phyloP scores from a whole-genome alignment of 805 yeast genomes.

The Saccharomycopsis fodiens region DNA sequence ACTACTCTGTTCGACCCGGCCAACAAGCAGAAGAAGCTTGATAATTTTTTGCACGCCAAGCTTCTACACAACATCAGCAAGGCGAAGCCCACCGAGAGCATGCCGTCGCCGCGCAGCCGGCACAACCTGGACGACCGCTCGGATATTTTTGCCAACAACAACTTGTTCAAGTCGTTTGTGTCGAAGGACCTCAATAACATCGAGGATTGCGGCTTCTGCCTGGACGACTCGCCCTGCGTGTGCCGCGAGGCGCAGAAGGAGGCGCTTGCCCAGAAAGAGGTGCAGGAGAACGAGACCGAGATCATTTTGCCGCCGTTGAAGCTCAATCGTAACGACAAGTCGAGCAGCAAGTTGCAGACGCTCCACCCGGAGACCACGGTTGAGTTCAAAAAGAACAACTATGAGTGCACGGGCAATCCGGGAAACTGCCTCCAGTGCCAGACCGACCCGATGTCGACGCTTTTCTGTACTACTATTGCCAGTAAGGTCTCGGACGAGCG shows the following conservation, averaged over 20 bases:
- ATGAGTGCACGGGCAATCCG: conserved; percentile 78
- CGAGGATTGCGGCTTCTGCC: conserved; percentile 89
- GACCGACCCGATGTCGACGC: conserved; percentile 77
- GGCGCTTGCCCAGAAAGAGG: conserved; percentile 3
- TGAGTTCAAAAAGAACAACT: conserved; percentile 15
- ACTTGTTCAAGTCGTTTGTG: conserved; percentile 12
- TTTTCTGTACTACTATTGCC: conserved; percentile 84
- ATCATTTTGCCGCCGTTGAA: conserved; percentile 1
- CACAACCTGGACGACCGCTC: not conserved
- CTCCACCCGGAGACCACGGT: not conserved
- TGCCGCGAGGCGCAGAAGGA: conserved; percentile 58
- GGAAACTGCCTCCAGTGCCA: conserved; percentile 83
- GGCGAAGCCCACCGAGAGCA: not conserved
- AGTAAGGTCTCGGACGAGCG: conserved; percentile 28
- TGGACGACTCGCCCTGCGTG: conserved; percentile 86
- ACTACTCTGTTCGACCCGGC: conserved; percentile 8
- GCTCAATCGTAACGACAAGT: not conserved
- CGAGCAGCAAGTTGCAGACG: conserved; percentile 1
- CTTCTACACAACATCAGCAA: not conserved
- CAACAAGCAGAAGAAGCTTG: conserved; percentile 20
- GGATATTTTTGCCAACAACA: conserved; percentile 13
- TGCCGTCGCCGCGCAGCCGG: not conserved
- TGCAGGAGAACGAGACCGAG: not conserved
- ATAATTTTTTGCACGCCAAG: conserved; percentile 8
- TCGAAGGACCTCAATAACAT: conserved; percentile 8